Percentiles rank a stretch among this genome's conserved stretches.
These are phyloP conservation scores for Canna indica DNA, from an alignment of 176 grass and related monocot genomes.

Conservation along the genomic window DNA sequence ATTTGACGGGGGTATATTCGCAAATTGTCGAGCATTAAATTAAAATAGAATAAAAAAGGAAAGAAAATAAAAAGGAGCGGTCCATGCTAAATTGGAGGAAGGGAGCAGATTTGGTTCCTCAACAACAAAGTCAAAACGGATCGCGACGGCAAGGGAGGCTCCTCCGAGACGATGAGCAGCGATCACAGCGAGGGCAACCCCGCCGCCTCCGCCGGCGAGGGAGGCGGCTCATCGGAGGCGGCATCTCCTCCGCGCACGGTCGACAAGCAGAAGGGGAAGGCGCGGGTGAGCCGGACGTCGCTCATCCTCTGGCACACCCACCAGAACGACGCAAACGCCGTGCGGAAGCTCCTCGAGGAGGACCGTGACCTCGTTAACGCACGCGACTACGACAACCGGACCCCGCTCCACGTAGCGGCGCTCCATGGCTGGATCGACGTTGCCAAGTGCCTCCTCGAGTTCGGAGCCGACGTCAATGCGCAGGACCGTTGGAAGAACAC, in stretches of 20 bases:
- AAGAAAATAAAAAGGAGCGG: background rate
- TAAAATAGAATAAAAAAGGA: background rate
- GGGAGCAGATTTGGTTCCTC: background rate
- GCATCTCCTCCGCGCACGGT: slow-evolving; percentile 29
- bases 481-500: slow-evolving; percentile 99
- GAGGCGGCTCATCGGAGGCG: background rate
- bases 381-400: slow-evolving; percentile 87
- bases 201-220: slow-evolving; percentile 5
- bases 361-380: slow-evolving; percentile 80
- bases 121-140: background rate
- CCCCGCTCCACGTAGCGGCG: slow-evolving; percentile 91
- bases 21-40: too few relatives aligned
- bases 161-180: slow-evolving; percentile 7
- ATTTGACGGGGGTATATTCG: too few relatives aligned
- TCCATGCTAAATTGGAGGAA: background rate
- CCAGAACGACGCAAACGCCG: slow-evolving; percentile 72
- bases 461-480: slow-evolving; percentile 82
- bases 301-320: slow-evolving; percentile 99
- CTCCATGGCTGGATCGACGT: slow-evolving; percentile 84
- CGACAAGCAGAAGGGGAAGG: slow-evolving; percentile 67
- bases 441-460: slow-evolving; percentile 68
- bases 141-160: background rate
- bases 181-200: background rate
- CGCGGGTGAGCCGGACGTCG: slow-evolving; percentile 69
- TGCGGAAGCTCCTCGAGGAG: slow-evolving; percentile 90